Base-by-base conservation (phyloP, 257 asterid genomes). In the Rhazya stricta region DNA sequence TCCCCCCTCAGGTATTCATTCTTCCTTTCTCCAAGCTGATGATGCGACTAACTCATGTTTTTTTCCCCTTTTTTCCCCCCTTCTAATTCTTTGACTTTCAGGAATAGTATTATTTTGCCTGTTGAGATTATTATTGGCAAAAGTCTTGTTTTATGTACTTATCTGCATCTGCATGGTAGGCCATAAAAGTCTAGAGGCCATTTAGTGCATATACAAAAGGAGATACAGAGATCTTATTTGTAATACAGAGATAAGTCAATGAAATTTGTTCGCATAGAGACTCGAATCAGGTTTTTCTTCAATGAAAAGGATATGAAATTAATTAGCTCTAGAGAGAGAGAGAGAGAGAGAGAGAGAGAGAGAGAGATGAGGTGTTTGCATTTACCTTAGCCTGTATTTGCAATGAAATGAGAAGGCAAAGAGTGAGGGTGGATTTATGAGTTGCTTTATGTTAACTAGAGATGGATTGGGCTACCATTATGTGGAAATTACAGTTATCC, bases 1-100 rank as follows among this genome's bases (percentile, higher is more conserved):
- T 89, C 72, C 86, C 81, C 50, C 97, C 97, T 2, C 91, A 90
- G 99, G 99, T 94, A 37, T n/a, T 63, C 23, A 58, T 60, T 74
- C 61, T 16, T 42, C 34, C 2, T 51, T 65, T 72, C 6, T 54
- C 58, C 27, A 15, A 12, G 54, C 76, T 77, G 68, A 32, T 57
- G 61, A 16, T 32, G 48, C 39, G 36, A n/a, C 25, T 62, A 32
- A 12, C 19, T 16, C 46, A 0, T 69, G 23, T 39, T 67, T 67
- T 42, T 9, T 16, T 41, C n/a, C n/a, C 45, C 18, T 6, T 48
- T 46, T 45, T 43, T 9, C 54, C n/a, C n/a, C n/a, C n/a, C n/a
- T n/a, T 68, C 34, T 10, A 16, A 18, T 27, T 27, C 34, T 34
- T 9, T 62, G 15, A 34, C 27, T 62, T 62, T 62, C 42, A 61